A percentile compares a stretch with the other conserved stretches of the same genome.
Evolutionary conservation across 2,329 filamentous ascomycete genomes (phyloP).

Genomic region (Aurifilum marmelostoma): DNA sequence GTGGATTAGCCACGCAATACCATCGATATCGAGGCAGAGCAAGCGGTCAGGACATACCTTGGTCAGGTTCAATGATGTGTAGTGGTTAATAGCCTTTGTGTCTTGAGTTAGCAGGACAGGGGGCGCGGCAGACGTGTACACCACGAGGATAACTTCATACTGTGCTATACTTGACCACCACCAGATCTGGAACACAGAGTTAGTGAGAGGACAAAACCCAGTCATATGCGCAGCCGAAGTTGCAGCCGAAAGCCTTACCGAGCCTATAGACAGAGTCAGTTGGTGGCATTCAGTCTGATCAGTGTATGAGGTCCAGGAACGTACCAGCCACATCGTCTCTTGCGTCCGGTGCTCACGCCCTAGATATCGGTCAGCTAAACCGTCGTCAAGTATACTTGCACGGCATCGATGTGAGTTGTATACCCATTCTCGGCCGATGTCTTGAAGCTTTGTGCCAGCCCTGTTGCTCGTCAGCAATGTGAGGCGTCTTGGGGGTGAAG

Average conservation of each 20-base stretch:
- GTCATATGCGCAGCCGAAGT: background rate
- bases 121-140: background rate
- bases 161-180: slow-evolving; percentile 66
- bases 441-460: slow-evolving; percentile 44
- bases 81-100: slow-evolving; percentile 61
- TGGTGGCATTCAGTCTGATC: background rate
- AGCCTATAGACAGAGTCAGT: slow-evolving; percentile 35
- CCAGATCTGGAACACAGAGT: slow-evolving; percentile 52
- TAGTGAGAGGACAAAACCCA: background rate
- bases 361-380: background rate
- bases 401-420: background rate
- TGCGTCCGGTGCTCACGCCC: slow-evolving; percentile 54
- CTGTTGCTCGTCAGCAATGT: background rate
- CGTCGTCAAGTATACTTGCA: background rate
- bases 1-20: slow-evolving; percentile 63
- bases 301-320: background rate
- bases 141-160: slow-evolving; percentile 22
- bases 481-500: background rate
- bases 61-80: slow-evolving; percentile 63
- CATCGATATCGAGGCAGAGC: slow-evolving; percentile 62
- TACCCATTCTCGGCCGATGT: slow-evolving; percentile 40
- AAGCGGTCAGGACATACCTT: background rate
- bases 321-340: slow-evolving; percentile 58
- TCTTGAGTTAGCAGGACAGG: background rate
- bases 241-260: background rate